A percentile compares a stretch with the other conserved stretches of the same genome.
Conservation (phyloP, 208 protist species). For the Trypanosoma melophagium region DNA sequence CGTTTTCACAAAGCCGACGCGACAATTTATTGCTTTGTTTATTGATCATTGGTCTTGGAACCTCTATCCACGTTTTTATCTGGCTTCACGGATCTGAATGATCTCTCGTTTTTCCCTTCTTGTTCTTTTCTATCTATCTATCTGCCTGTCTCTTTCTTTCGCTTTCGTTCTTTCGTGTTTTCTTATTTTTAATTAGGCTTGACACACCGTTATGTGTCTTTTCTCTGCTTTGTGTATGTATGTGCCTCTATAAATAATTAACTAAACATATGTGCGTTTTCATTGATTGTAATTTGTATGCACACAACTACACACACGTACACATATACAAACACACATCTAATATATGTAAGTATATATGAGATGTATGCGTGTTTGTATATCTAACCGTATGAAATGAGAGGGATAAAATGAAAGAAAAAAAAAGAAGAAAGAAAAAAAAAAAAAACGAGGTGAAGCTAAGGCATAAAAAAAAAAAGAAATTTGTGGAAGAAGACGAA, state of each 20-base stretch:
- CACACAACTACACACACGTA: too few species aligned
- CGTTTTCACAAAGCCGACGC: not conserved
- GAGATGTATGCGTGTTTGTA: conserved; percentile 5
- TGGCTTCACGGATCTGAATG: too few species aligned
- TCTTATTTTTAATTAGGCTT: not conserved
- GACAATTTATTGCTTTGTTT: not conserved
- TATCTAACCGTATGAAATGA: not conserved
- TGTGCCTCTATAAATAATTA: too few species aligned
- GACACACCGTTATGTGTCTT: too few species aligned
- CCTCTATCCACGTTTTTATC: too few species aligned
- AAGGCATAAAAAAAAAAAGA: conserved; percentile 4
- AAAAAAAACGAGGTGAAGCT: conserved; percentile 15
- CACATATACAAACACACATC: too few species aligned
- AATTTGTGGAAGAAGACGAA: not conserved
- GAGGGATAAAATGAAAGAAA: conserved; percentile 9
- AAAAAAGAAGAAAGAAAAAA: conserved; percentile 9
- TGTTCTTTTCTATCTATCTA: too few species aligned
- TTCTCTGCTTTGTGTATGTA: too few species aligned
- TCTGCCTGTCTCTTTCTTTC: too few species aligned
- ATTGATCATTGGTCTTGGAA: not conserved
- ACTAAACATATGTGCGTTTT: too few species aligned
- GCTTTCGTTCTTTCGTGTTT: not conserved
- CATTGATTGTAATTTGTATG: too few species aligned
- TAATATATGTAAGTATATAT: not conserved
- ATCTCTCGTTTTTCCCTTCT: too few species aligned